Conservation (phyloP, 1,139 yeast species). For the Hyphopichia wangnamkhiaoensis region DNA sequence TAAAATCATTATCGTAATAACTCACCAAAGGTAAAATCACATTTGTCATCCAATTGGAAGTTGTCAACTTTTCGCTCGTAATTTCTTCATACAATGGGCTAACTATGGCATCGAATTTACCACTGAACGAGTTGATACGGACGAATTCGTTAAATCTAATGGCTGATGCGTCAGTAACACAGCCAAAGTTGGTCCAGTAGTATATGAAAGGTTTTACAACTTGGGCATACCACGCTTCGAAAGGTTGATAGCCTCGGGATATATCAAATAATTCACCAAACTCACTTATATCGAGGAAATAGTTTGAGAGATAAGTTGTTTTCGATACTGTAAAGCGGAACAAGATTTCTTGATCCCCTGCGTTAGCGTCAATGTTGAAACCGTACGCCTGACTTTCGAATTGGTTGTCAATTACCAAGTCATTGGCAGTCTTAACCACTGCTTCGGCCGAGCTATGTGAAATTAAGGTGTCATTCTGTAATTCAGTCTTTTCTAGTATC, state of each 20-base stretch:
- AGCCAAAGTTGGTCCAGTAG: conserved; percentile 31
- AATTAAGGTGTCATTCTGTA: not conserved
- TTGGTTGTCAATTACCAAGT: conserved; percentile 10
- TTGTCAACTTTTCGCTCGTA: conserved; percentile 13
- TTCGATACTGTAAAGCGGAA: conserved; percentile 27
- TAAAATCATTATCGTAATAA: conserved; percentile 22
- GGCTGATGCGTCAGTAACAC: conserved; percentile 10
- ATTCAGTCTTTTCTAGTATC: conserved; percentile 6
- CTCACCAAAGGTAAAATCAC: conserved; percentile 33
- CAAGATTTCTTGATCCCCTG: conserved; percentile 8
- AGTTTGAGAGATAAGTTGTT: conserved; percentile 21
- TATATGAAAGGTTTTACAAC: conserved; percentile 30
- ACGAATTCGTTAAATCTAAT: conserved; percentile 15
- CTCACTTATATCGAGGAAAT: conserved; percentile 16
- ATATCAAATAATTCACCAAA: conserved; percentile 17
- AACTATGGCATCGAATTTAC: conserved; percentile 23
- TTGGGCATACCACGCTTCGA: conserved; percentile 30
- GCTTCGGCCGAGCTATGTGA: conserved; percentile 7
- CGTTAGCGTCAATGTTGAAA: not conserved
- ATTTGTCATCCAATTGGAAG: conserved; percentile 26
- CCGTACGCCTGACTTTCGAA: conserved; percentile 4
- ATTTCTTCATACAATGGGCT: conserved; percentile 20
- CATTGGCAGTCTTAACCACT: conserved; percentile 17
- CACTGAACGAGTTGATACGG: conserved; percentile 11
- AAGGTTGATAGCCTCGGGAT: conserved; percentile 17